phyloP scores from a whole-genome alignment of 768 basidiomycete species.

The Tylopilus rubrobrunneus region DNA sequence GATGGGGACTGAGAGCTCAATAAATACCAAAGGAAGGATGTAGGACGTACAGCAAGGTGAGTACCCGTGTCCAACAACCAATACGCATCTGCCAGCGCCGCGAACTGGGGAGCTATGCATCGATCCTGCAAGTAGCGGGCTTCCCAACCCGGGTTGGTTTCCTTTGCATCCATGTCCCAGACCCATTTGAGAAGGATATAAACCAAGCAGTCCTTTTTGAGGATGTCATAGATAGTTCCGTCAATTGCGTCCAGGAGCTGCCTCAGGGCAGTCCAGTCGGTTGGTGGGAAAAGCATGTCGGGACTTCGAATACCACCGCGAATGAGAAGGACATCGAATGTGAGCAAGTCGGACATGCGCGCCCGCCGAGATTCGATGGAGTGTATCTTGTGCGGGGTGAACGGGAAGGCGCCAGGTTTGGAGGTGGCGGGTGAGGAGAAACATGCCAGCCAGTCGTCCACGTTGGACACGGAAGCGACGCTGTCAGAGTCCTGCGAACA shows the following conservation, averaged over 20 bases:
- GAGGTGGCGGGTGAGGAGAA: conserved; percentile 44
- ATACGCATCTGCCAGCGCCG: conserved; percentile 76
- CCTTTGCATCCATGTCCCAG: conserved; percentile 62
- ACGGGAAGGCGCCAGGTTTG: conserved; percentile 49
- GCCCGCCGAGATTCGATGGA: conserved; percentile 64
- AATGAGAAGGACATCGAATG: conserved; percentile 70
- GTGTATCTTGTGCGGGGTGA: conserved; percentile 47
- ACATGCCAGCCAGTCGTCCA: conserved; percentile 24
- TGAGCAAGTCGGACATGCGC: conserved; percentile 55
- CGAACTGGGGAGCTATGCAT: conserved; percentile 74
- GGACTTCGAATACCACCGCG: conserved; percentile 60
- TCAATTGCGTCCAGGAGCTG: conserved; percentile 60
- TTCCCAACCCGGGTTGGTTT: conserved; percentile 28
- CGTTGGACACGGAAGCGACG: conserved; percentile 4
- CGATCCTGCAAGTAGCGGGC: conserved; percentile 44
- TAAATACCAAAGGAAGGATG: background rate
- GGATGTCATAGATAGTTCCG: conserved; percentile 58
- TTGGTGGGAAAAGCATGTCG: conserved; percentile 67
- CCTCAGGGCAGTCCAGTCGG: conserved; percentile 48
- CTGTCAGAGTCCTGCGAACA: conserved; percentile 14
- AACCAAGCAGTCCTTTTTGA: conserved; percentile 78
- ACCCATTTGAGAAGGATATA: conserved; percentile 84
- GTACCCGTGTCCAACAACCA: conserved; percentile 75
- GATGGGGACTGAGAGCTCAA: background rate
- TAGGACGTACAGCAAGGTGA: conserved; percentile 54